A percentile compares a stretch with the other conserved stretches of the same genome.
These are phyloP conservation scores for Aplosporella prunicola DNA, from an alignment of 2,329 filamentous ascomycete genomes.

Conservation along the genomic window DNA sequence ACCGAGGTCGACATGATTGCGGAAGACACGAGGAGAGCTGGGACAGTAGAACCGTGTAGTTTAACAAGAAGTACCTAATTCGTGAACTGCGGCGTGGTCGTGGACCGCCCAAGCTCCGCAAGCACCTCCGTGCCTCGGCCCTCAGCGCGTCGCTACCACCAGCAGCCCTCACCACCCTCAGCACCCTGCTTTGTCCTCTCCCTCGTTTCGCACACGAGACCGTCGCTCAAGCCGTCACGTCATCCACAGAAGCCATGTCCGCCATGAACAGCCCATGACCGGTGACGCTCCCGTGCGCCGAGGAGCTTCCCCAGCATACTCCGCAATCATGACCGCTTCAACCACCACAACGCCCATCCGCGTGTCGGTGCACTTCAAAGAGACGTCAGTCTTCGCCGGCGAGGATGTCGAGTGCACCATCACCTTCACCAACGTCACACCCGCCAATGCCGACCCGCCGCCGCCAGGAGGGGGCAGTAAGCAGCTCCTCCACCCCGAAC, in stretches of 20 bases:
- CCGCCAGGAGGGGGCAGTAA: too few species aligned
- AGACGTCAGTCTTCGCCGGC: conserved; percentile 89
- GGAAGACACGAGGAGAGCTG: too few species aligned
- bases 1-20: too few species aligned
- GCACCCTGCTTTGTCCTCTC: too few species aligned
- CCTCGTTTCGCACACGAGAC: too few species aligned
- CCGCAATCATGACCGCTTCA: conserved; percentile 9
- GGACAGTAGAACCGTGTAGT: too few species aligned
- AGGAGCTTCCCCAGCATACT: conserved; percentile 11
- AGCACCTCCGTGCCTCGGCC: conserved; percentile 8
- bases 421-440: conserved; percentile 80
- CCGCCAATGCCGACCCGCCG: conserved; percentile 31
- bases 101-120: conserved; percentile 8
- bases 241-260: too few species aligned
- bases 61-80: too few species aligned
- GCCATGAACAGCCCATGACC: too few species aligned
- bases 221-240: too few species aligned
- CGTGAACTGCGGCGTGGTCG: too few species aligned
- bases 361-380: conserved; percentile 91
- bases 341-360: conserved; percentile 58
- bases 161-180: too few species aligned
- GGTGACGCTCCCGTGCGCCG: conserved; percentile 11
- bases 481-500: conserved; percentile 10
- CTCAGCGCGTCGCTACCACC: conserved; percentile 4
- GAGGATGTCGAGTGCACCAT: conserved; percentile 94